Evolutionary conservation across 2,329 filamentous ascomycete genomes (phyloP), one percentile per base, ranked within the genome.

Genomic region (Thielaviopsis ethacetica): DNA sequence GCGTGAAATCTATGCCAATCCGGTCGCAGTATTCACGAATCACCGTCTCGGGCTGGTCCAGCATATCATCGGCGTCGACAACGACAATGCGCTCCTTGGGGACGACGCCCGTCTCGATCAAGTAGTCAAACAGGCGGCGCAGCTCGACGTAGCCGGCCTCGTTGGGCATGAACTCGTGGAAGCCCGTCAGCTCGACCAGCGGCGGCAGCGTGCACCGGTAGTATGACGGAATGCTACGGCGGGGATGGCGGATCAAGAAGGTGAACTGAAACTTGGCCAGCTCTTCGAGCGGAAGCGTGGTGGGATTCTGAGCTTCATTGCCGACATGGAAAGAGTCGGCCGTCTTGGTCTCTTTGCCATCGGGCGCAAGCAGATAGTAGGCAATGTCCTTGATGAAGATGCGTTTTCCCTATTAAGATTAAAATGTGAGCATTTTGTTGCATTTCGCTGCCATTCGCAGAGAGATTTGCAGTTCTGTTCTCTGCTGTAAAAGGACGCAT

Each of bases 331-430:
- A 77, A n/a, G 89, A 95, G 2, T 87, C 86, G 10, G 88, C 90
- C 62, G 93, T 82, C 54, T 75, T 76, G 56, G 88, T 80, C 15
- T 80, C 76, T 66, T 85, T 79, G 53, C 78, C 76, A 63, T 86
- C 75, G 3, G 88, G 88, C 5, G 90, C 86, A 63, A 95, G 77
- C 64, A 96, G 77, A 71, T 97, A 97, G 72, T 96, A 86, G 59
- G 87, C 85, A 75, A 97, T 98, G 71, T 97, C 93, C 72, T 98
- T 98, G 79, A 98, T 93, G 75, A 97, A 96, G 66, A 95, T 75
- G 65, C 91, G 87, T 75, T 95, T 95, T 66, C 84, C 86, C 87
- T 94, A 65, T 57, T 62, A 55, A 58, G 62, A 65, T 66, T 66
- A 59, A 27, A 17, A 21, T 58, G 52, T 49, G 52, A 59, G 59